Base-by-base conservation (phyloP, 768 basidiomycete genomes). In the Collybiopsis luxurians region DNA sequence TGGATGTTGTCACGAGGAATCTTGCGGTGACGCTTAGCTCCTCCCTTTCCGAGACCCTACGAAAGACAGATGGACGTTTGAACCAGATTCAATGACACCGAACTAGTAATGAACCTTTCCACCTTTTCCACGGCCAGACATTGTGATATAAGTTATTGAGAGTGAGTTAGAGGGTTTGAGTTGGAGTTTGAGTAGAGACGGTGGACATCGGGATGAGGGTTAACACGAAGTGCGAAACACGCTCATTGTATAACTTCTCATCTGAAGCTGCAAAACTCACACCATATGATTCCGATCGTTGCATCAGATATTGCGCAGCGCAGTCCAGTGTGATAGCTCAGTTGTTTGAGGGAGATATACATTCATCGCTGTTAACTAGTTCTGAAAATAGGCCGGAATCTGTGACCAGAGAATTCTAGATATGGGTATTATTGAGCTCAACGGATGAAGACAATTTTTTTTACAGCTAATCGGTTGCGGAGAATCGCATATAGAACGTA, bases 51-150 rank as follows among this genome's bases (percentile, higher is more conserved):
- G 70, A 91, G 85, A 70, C 89, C 89, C 80, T 80, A 43, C 31
- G 13, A 34, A 34, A 34, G 31, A 6, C 13, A 34, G 13, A 34
- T 1, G 31, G 2, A 10, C 26, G 6, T 7, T 3, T 9, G 40
- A 24, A 42, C 44, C 9, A 23, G 48, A 2, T 46, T 6, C 31
- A 13, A 13, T 13, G 5, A 34, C 13, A 34, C 5, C 5, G 31
- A 34, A 13, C 31, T 6, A 34, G 13, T 6, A 13, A 44, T 54
- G n/a, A 55, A 78, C 80, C 78, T 89, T 90, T 70, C 88, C 88
- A 70, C 89, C 84, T 79, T 91, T 91, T 70, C 89, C 89, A 68
- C 89, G 88, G 74, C 89, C 90, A 74, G 89, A 90, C 89, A 90
- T 85, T 68, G 56, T 66, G 46, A 44, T n/a, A 48, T 6, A 10